phyloP scores from a whole-genome alignment of 1,284 basidiomycete genomes.

The Fereydounia khargensis region DNA sequence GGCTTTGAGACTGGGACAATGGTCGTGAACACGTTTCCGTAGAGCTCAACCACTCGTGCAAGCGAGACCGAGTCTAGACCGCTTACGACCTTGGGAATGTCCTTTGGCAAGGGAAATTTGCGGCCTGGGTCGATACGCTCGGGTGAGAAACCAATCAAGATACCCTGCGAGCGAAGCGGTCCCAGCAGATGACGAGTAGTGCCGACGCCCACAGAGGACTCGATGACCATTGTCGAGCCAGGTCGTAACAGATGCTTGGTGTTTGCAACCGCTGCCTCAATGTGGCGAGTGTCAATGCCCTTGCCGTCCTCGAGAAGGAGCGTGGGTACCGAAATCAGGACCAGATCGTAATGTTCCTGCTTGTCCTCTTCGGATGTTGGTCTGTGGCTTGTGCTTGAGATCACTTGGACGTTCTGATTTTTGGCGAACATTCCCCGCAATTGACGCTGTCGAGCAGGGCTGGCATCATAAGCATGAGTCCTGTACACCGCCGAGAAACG shows the following conservation, averaged over 20 bases:
- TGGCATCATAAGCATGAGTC: constrained; percentile 19
- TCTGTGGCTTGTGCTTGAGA: too few species aligned
- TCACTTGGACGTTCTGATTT: constrained; percentile 24
- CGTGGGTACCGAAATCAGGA: constrained; percentile 20
- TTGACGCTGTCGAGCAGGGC: constrained; percentile 9
- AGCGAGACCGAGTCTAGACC: constrained; percentile 13
- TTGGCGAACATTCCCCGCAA: constrained; percentile 12
- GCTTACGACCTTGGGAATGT: constrained; percentile 25
- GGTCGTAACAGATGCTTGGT: constrained; percentile 9
- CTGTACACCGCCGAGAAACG: constrained; percentile 21
- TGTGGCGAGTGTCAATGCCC: constrained; percentile 13
- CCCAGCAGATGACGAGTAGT: constrained; percentile 23
- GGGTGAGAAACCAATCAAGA: constrained; percentile 18
- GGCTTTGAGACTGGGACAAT: constrained; percentile 15
- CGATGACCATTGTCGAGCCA: constrained; percentile 20
- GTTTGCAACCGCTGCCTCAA: constrained; percentile 15
- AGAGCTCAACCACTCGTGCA: constrained; percentile 11
- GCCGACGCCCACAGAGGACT: constrained; percentile 18
- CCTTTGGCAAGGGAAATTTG: constrained; percentile 13
- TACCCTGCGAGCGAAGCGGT: constrained; percentile 7
- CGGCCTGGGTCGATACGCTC: constrained; percentile 25
- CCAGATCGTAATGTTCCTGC: constrained; percentile 13
- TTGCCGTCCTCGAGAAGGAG: constrained; percentile 13
- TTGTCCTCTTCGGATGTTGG: constrained; percentile 12
- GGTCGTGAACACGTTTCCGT: constrained; percentile 15